A percentile compares a stretch with the other conserved stretches of the same genome.
Conservation (phyloP, 2,329 filamentous ascomycete genomes). For the Pleomassaria siparia region DNA sequence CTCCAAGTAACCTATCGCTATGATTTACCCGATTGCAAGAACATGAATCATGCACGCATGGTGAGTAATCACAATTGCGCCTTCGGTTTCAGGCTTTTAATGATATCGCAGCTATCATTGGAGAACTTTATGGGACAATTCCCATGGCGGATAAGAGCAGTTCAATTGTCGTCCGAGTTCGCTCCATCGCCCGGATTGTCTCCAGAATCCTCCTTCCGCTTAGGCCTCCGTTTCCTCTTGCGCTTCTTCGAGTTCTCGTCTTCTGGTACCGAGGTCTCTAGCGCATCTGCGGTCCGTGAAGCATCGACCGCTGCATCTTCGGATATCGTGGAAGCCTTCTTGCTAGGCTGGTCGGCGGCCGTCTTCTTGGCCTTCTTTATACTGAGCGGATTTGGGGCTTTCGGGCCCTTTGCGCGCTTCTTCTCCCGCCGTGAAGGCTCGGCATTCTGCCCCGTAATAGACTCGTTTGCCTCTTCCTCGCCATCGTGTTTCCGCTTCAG, state of each 20-base stretch:
- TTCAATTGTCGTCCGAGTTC: conserved; percentile 19
- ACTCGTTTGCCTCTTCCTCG: conserved; percentile 48
- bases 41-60: no score
- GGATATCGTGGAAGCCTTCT: conserved; percentile 7
- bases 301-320: conserved; percentile 8
- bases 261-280: conserved; percentile 12
- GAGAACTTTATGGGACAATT: no score
- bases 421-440: conserved; percentile 47
- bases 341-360: conserved; percentile 3
- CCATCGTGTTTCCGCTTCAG: conserved; percentile 45
- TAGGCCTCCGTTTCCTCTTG: conserved; percentile 45
- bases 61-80: no score
- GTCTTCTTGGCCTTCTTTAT: conserved; percentile 68
- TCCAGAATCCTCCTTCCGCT: conserved; percentile 26
- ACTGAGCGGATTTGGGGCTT: conserved; percentile 70
- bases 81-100: no score
- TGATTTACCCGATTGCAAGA: no score
- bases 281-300: conserved; percentile 11
- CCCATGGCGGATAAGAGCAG: no score
- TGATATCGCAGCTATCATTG: no score
- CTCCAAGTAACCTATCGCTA: no score
- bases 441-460: conserved; percentile 22
- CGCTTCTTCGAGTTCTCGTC: conserved; percentile 31
- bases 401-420: conserved; percentile 61
- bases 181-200: conserved; percentile 17